phyloP scores from a whole-genome alignment of 441 rosid species.

The Aquilaria agallochum region DNA sequence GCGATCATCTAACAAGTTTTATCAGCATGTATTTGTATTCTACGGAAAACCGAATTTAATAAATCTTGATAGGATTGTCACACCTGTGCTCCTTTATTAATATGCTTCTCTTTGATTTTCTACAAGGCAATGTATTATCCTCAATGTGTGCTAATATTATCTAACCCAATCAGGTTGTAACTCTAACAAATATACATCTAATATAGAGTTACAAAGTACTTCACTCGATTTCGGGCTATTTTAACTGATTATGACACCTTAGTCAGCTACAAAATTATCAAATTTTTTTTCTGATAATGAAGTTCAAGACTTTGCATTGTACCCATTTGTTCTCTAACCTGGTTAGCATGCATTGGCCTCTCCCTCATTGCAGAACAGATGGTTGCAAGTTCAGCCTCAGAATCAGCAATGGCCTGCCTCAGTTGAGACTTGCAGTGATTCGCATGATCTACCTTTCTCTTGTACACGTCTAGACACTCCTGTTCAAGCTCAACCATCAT shows the following conservation, averaged over 20 bases:
- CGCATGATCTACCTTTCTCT: constrained; percentile 90
- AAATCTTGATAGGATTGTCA: too few species aligned
- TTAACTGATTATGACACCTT: neutral
- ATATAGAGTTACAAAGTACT: too few species aligned
- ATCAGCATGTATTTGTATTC: too few species aligned
- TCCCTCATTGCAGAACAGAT: constrained; percentile 88
- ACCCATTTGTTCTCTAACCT: constrained; percentile 36
- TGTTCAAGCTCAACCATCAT: constrained; percentile 91
- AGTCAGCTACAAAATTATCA: neutral
- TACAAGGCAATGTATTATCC: too few species aligned
- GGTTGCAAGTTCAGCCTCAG: constrained; percentile 88
- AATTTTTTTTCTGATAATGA: neutral
- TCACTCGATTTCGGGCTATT: too few species aligned
- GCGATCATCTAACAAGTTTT: neutral
- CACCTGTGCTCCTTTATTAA: too few species aligned
- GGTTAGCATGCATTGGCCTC: constrained; percentile 81
- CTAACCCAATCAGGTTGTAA: too few species aligned
- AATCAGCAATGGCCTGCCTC: constrained; percentile 75
- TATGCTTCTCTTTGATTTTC: too few species aligned
- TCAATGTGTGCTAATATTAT: too few species aligned
- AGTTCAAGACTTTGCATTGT: neutral
- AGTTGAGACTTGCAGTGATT: constrained; percentile 83
- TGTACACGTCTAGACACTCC: constrained; percentile 92
- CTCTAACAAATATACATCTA: too few species aligned
- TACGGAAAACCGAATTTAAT: too few species aligned